Percentiles rank a stretch among this genome's conserved stretches.
phyloP scores from a whole-genome alignment of 2,329 filamentous ascomycete species.

The Sarocladium kiliense region DNA sequence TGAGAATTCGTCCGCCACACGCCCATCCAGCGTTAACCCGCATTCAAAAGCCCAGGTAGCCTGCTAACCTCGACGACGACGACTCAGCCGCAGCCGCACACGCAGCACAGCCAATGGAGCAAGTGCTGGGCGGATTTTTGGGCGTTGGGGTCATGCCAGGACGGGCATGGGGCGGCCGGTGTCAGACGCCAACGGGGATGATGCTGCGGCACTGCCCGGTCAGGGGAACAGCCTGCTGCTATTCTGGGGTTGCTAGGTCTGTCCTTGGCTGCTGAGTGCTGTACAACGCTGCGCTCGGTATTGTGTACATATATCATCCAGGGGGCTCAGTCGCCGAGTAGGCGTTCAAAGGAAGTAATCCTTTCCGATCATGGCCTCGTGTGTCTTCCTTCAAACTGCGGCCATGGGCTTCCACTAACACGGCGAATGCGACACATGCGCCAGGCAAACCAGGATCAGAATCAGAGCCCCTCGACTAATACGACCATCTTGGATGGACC shows the following conservation, averaged over 20 bases:
- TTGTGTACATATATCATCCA: no score
- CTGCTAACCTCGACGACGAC: background rate
- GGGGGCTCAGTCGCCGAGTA: no score
- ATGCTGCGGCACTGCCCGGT: slow-evolving; percentile 5
- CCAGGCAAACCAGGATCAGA: no score
- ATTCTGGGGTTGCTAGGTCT: background rate
- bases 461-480: no score
- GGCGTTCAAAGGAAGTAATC: no score
- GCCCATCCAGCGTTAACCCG: background rate
- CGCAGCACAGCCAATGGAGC: background rate
- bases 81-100: slow-evolving; percentile 1
- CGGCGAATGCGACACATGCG: no score
- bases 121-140: background rate
- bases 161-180: background rate
- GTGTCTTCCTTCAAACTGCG: no score
- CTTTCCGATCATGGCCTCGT: no score
- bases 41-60: background rate
- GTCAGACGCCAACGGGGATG: background rate
- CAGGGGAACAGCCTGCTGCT: background rate
- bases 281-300: no score
- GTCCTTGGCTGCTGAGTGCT: no score
- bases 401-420: no score
- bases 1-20: background rate
- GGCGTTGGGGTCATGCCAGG: background rate
- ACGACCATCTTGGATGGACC: no score